Evolutionary conservation across 345 rosid genomes (phyloP), one percentile per base, ranked within the genome.

Genomic region (Euclidium syriacum): DNA sequence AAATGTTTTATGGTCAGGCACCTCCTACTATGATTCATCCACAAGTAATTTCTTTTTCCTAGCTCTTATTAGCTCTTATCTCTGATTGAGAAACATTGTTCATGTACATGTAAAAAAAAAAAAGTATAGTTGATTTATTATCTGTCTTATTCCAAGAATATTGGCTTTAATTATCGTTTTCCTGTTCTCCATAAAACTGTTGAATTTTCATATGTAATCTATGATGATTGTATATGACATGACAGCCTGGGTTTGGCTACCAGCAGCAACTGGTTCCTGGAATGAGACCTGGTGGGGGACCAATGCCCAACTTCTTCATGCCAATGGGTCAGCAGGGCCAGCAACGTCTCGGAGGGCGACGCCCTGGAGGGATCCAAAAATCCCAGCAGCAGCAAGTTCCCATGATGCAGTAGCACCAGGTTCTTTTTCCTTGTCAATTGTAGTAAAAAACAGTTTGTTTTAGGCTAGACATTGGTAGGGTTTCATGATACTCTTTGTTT

Each of bases 221-320:
- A 51, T 69, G 27, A n/a, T 53, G 27, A n/a, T 53, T 35, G 12
- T 23, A 6, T 33, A 46, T 55, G 43, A 39, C 40, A 46, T 55
- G 43, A 39, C 75, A 89, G 97, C 84, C 90, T 57, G 95, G 94
- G 47, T 92, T 73, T 73, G 98, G 97, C 51, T 89, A 80, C 81
- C 98, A 92, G 70, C 98, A 85, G 76, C 97, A 87, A 75, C 84
- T 89, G 32, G 86, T 92, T 72, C 95, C 91, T 48, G 98, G 94
- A 17, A 85, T 92, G 95, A 83, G 92, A 68, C 95, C 90, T 38
- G 88, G 87, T 36, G 89, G 76, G 9, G 84, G 62, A 25, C 95
- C 95, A 2, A 73, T 86, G 82, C 84, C 79, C 42, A 90, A 87
- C 70, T 90, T 80, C 81, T 85, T 80, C 71, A 77, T 88, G 80